Evolutionary conservation across 495 filamentous ascomycete species (phyloP), one percentile per base, ranked within the genome.

Genomic region (Bryoglossum gracile): DNA sequence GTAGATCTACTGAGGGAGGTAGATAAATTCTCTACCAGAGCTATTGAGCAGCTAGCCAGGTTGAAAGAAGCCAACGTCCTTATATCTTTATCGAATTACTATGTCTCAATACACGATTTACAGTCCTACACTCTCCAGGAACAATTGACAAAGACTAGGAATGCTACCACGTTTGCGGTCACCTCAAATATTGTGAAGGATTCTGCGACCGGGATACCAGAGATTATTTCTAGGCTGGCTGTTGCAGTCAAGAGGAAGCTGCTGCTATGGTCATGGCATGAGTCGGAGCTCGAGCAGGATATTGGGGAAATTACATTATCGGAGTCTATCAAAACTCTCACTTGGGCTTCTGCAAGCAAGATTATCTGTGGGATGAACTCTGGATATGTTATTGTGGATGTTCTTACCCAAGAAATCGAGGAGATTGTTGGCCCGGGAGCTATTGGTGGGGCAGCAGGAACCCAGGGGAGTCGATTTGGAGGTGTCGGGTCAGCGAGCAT

Each of bases 131-230:
- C 81, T 43, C 70, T 91, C 33, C 78, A 86, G 49, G 86, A 95
- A 62, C 81, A 86, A 38, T 65, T 90, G n/a, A 65, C 73, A 18
- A 82, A 83, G 56, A 94, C 89, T 10, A 91, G 85, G 61, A 87
- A 87, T 37, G 90, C 91, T n/a, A 81, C 82, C 4, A 80, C 79
- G 2, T 95, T 99, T 64, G 87, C 94, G 0, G 86, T 95, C 39
- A 95, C 89, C 2, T 94, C 87, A 40, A 94, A 97, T 66, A 87
- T 96, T 24, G 84, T 92, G 46, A 87, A 89, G 67, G 92, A 99
- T 67, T 68, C 80, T 5, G 77, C 77, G 21, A 95, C 88, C 0
- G 84, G 85, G 17, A 87, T 97, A 33, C 87, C 86, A 0, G 84
- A 87, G 47, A 94, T 97, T 43, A 86, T 96, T 41, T 94, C 87